phyloP scores from a whole-genome alignment of 352 stramenopile species.

The Pythium phragmiticola region DNA sequence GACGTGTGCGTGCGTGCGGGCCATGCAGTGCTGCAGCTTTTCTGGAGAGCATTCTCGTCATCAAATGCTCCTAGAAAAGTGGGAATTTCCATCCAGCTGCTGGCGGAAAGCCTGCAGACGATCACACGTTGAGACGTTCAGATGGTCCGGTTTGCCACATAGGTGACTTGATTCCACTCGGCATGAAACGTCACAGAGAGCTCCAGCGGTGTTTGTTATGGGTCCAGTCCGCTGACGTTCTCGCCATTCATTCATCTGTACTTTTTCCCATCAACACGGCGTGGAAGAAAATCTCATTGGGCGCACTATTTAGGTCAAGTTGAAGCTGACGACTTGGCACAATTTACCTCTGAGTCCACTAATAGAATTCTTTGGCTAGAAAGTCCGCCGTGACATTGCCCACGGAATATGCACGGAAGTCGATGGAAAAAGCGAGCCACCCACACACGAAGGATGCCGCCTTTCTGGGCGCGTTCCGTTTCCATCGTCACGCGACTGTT shows the following conservation, averaged over 20 bases:
- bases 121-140: too few species aligned
- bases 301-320: background rate
- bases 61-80: too few species aligned
- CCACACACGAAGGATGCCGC: background rate
- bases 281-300: conserved; percentile 2
- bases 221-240: background rate
- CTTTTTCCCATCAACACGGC: background rate
- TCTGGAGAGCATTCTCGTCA: too few species aligned
- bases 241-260: background rate
- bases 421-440: background rate
- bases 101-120: too few species aligned
- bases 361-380: background rate
- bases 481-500: background rate
- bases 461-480: conserved; percentile 2
- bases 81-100: too few species aligned
- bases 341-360: background rate
- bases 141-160: too few species aligned
- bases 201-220: background rate
- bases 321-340: background rate
- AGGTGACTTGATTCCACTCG: too few species aligned
- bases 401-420: background rate
- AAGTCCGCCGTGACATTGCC: background rate
- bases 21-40: too few species aligned
- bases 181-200: too few species aligned
- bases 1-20: too few species aligned